Percentiles rank a stretch among this genome's conserved stretches.
These are phyloP conservation scores for Priceomyces carsonii DNA, from an alignment of 805 yeast genomes.

Conservation along the genomic window DNA sequence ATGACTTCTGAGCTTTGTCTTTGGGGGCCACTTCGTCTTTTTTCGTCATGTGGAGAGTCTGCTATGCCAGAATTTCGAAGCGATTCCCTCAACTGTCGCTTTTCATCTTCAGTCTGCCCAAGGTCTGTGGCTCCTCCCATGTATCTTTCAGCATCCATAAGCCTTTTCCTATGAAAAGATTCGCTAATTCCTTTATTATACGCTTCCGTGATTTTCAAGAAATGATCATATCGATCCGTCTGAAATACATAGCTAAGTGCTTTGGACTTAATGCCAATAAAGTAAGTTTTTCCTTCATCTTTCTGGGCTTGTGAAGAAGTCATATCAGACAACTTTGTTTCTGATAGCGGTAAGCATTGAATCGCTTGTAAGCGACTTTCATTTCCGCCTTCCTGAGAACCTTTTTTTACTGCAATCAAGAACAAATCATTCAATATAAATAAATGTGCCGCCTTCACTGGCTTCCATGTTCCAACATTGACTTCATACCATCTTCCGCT, in stretches of 20 bases:
- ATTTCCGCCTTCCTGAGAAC: constrained; percentile 22
- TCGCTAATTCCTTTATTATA: constrained; percentile 65
- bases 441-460: constrained; percentile 71
- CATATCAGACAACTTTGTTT: constrained; percentile 50
- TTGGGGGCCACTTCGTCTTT: constrained; percentile 24
- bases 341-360: constrained; percentile 76
- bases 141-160: constrained; percentile 18
- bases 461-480: constrained; percentile 82
- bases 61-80: constrained; percentile 54
- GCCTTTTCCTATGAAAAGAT: constrained; percentile 30
- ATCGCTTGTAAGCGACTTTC: constrained; percentile 59
- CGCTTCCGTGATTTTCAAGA: constrained; percentile 51
- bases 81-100: constrained; percentile 39
- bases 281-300: constrained; percentile 27
- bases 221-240: constrained; percentile 61
- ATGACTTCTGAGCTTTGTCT: constrained; percentile 41
- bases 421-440: constrained; percentile 77
- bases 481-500: constrained; percentile 85
- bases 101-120: constrained; percentile 30
- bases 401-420: constrained; percentile 66
- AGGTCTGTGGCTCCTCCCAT: constrained; percentile 1
- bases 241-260: constrained; percentile 56
- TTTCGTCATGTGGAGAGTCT: constrained; percentile 25
- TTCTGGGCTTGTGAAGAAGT: constrained; percentile 19
- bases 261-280: constrained; percentile 49